Base-by-base conservation (phyloP, 208 protist species). In the Phytomonas francai region DNA sequence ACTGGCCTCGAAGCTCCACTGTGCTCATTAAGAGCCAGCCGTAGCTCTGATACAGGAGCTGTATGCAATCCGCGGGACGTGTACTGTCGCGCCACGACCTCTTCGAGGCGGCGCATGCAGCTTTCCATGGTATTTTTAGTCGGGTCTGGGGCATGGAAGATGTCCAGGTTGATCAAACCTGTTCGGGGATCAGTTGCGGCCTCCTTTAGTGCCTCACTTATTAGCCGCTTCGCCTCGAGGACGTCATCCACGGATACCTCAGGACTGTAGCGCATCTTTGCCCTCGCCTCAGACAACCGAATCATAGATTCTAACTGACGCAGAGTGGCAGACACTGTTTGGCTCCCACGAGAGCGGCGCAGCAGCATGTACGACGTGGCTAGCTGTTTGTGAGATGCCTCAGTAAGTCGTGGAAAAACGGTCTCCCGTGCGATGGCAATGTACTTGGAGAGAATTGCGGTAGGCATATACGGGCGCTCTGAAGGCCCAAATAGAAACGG, bases 291-390 rank as follows among this genome's bases (percentile, higher is more conserved):
- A n/a, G 92, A 75, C 0, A 99, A 84, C 7, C 99, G 96, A 63
- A 99, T 99, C 65, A 99, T 90, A 31, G 97, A 98, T 77, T 99
- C 98, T 0, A 99, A 87, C 83, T 99, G 98, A 34, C 99, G 86
- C 32, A 98, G 87, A 19, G 98, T 99, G 0, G 98, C 98, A 5
- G 97, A 95, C 25, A 99, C 97, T 8, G 97, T 98, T 5, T 73
- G 83, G 69, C 83, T 88, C 27, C 89, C 88, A 14, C 96, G 90
- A 0, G 88, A 76, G 5, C 80, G 72, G 12, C 97, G 87, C 83
- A 98, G 89, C 36, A 96, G 85, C 29, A 97, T 91, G 87, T 99
- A 99, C 33, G 80, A 83, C n/a, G 83, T 56, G 3, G 98, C 86
- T 19, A 99, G 83, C 87, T 85, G 67, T 36, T 76, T 67, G 68